phyloP scores from a whole-genome alignment of 306 rosid species.

The Biancaea sappan region DNA sequence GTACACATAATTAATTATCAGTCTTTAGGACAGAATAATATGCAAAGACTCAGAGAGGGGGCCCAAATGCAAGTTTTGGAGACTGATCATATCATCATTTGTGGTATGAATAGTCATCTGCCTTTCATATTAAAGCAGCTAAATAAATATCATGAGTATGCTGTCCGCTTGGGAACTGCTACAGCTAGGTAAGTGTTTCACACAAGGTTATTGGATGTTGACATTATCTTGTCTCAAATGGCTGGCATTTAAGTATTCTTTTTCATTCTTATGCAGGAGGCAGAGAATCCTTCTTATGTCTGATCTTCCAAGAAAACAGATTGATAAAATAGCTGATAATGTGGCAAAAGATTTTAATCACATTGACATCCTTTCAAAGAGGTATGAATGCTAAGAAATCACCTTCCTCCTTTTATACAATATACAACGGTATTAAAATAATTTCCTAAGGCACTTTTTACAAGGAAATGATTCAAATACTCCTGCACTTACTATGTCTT shows the following conservation, averaged over 20 bases:
- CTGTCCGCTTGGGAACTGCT: conserved; percentile 96
- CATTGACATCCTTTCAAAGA: conserved; percentile 86
- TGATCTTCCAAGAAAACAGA: conserved; percentile 94
- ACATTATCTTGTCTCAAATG: conserved; percentile 37
- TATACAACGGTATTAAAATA: no score
- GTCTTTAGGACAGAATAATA: conserved; percentile 67
- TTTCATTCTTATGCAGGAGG: conserved; percentile 57
- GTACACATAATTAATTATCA: conserved; percentile 36
- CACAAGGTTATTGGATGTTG: conserved; percentile 30
- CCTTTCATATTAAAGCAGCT: conserved; percentile 87
- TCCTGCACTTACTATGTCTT: no score
- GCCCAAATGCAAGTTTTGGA: conserved; percentile 94
- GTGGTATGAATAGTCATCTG: conserved; percentile 90
- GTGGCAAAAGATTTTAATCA: conserved; percentile 77
- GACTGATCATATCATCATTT: conserved; percentile 90
- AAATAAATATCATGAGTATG: conserved; percentile 76
- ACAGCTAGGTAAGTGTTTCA: conserved; percentile 76
- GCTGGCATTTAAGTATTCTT: conserved; percentile 38
- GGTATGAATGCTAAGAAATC: conserved; percentile 57
- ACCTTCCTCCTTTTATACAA: conserved; percentile 3
- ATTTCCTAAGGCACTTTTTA: no score
- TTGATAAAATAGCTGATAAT: conserved; percentile 78
- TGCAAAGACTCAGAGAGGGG: conserved; percentile 94
- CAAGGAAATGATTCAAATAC: no score
- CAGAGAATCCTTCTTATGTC: conserved; percentile 97